Evolutionary conservation across 208 protist species (phyloP), one percentile per base, ranked within the genome.

Genomic region (Crithidia expoeki): DNA sequence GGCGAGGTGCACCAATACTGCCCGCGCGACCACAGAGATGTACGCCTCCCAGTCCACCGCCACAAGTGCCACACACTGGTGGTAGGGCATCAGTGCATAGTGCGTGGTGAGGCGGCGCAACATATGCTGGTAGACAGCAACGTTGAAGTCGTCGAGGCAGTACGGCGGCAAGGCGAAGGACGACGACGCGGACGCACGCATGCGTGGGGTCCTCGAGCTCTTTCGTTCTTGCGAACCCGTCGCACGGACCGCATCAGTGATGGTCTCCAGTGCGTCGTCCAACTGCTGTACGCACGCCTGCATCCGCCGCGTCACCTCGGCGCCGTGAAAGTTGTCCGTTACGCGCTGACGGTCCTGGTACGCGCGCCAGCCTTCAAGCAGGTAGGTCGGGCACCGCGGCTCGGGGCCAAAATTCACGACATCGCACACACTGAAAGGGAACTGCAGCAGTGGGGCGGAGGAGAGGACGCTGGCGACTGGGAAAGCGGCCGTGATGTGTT

Each of bases 21-120:
- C 63, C 23, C 80, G 68, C 4, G 86, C 85, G 28, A 93, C 70
- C 12, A 76, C 40, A 34, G 78, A 78, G 9, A 94, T 70, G 69
- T 93, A 96, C 60, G 87, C 74, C 66, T 85, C 80, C 82, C 85
- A 94, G 61, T 86, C 84, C 2, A 96, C 71, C 53, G 72, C 75
- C 2, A 30, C 38, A 19, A 92, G 59, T 25, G 82, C 75, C 38
- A 90, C 77, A 52, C 62, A 85, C 49, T 80, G 78, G 27, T 85
- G 69, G 23, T 84, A 66, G 12, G 78, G 72, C 63, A 78, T 77
- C 23, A 80, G 53, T 9, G 50, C 19, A 27, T 66, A 55, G 64
- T 80, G 52, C 25, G 57, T 46, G 30, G 75, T 59, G 12, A 90
- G 58, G 27, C 53, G 57, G 19, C 70, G 57, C 28, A 89, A 49